Evolutionary conservation across 2,329 filamentous ascomycete genomes (phyloP), one percentile per base, ranked within the genome.

Genomic region (Karstenula rhodostoma): DNA sequence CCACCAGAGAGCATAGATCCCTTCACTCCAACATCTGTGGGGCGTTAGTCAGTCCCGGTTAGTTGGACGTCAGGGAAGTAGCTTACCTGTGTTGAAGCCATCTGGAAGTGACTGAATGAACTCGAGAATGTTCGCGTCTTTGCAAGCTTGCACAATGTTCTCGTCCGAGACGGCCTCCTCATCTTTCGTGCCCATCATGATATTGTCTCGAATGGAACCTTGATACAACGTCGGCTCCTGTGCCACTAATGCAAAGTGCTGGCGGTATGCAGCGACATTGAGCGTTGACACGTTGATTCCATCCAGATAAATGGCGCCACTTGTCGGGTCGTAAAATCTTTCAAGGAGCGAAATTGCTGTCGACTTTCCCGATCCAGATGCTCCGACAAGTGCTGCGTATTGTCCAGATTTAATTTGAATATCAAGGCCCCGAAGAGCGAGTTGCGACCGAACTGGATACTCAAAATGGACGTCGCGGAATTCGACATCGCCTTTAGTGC

Each of bases 191-290:
- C 68, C 71, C 0, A 97, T 84, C 3, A 96, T 78, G 63, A 97
- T 91, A 74, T 97, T 97, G 25, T 97, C 93, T 67, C 85, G 86
- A 73, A 97, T 92, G 0, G 90, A 46, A 93, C 94, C 75, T 13
- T 95, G 92, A 79, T 96, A 97, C 1, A 97, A 81, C 0, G 93
- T 96, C 0, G 94, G 93, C 76, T 97, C 94, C 74, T 97, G 94
- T 29, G 89, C 92, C n/a, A 97, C 94, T 17, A 97, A 88, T 0
- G 93, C 90, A 66, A 97, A 86, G 76, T 89, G 87, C 17, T 85
- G 88, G 59, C 94, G 89, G 80, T 97, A 96, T 54, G 92, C 86
- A 78, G 91, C 92, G 7, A 94, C 23, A 22, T 23, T 25, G 22
- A 56, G 32, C 7, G 27, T 50, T 25, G 54, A 25, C 13, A 57